Conservation (phyloP, 305 asterid genomes). For the Fraxinus xanthoxyloides region DNA sequence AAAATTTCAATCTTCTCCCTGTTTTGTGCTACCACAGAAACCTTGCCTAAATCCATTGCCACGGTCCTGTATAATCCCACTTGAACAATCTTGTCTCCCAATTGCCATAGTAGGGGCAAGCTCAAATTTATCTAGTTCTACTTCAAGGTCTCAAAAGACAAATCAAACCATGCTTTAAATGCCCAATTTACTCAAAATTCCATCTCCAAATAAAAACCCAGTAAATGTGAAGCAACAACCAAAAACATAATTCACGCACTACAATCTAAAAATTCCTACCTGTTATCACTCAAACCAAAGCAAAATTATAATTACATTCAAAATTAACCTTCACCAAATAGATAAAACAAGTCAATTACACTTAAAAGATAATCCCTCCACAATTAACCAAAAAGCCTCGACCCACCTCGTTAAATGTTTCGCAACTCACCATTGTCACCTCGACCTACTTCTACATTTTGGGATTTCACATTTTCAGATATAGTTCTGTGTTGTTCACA, state of each 20-base stretch:
- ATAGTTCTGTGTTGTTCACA: constrained; percentile 48
- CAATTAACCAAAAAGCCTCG: constrained; percentile 19
- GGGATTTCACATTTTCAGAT: not conserved
- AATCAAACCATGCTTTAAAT: constrained; percentile 23
- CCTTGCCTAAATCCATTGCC: too few species aligned
- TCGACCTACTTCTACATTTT: constrained; percentile 7
- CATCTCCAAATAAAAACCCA: constrained; percentile 25
- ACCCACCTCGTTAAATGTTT: not conserved
- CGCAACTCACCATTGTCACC: constrained; percentile 17
- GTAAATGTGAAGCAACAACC: constrained; percentile 27
- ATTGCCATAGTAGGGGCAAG: constrained; percentile 14
- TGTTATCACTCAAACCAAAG: constrained; percentile 1
- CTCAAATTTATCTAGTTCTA: constrained; percentile 10
- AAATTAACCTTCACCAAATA: constrained; percentile 28
- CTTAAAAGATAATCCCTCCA: constrained; percentile 14
- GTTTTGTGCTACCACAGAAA: too few species aligned
- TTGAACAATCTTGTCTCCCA: too few species aligned
- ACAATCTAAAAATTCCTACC: not conserved
- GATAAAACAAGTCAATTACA: constrained; percentile 25
- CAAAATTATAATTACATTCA: constrained; percentile 10
- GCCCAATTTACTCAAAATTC: constrained; percentile 10
- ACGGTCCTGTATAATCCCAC: too few species aligned
- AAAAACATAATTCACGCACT: constrained; percentile 25
- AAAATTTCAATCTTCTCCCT: too few species aligned
- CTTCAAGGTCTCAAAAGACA: constrained; percentile 24